Evolutionary conservation across 2,329 filamentous ascomycete genomes (phyloP).

Genomic region (Pezicula carpinea): DNA sequence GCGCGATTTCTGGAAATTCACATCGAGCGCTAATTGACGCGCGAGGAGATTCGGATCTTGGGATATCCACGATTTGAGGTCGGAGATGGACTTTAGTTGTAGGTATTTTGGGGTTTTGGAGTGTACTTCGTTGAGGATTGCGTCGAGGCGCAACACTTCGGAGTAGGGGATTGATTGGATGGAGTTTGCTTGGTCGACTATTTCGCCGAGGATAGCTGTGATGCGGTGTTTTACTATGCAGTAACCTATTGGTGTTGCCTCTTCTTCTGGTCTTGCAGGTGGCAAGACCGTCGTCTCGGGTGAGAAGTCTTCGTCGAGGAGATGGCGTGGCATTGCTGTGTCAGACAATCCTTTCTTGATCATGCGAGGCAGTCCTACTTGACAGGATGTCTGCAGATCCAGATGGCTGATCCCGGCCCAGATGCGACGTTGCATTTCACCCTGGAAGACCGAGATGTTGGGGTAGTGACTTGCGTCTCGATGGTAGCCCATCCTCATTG

Average conservation of each 20-base stretch:
- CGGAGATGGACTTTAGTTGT: constrained; percentile 40
- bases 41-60: constrained; percentile 36
- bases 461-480: constrained; percentile 46
- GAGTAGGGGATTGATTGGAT: constrained; percentile 42
- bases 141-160: constrained; percentile 46
- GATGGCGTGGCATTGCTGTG: constrained; percentile 54
- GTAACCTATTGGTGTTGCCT: constrained; percentile 53
- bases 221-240: constrained; percentile 45
- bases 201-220: constrained; percentile 44
- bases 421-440: constrained; percentile 58
- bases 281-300: constrained; percentile 51
- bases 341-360: constrained; percentile 59
- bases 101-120: constrained; percentile 40
- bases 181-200: constrained; percentile 47
- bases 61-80: constrained; percentile 40
- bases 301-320: constrained; percentile 62
- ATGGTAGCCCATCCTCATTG: constrained; percentile 54
- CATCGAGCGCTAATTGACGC: constrained; percentile 38
- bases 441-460: constrained; percentile 45
- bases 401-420: constrained; percentile 52
- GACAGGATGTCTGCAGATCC: constrained; percentile 61
- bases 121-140: constrained; percentile 40
- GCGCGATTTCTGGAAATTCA: constrained; percentile 18
- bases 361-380: constrained; percentile 65
- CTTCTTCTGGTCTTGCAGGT: constrained; percentile 44